Percentiles rank a stretch among this genome's conserved stretches.
These are phyloP conservation scores for Aspergillus sergii DNA, from an alignment of 2,329 filamentous ascomycete species.

Conservation along the genomic window DNA sequence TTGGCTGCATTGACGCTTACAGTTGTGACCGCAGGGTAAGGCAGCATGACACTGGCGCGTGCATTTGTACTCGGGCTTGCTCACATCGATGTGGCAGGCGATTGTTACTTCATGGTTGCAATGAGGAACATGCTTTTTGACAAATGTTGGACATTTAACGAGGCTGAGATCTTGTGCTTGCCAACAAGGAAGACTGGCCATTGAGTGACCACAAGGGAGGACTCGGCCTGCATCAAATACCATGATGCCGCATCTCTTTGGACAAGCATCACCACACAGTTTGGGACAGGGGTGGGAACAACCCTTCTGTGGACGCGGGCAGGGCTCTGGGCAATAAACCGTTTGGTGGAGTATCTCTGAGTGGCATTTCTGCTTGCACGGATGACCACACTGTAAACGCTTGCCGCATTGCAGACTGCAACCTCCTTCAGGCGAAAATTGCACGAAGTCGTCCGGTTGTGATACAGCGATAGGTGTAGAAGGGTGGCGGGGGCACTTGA, in stretches of 20 bases:
- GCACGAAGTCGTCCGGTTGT: slow-evolving; percentile 60
- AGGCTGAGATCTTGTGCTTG: slow-evolving; percentile 46
- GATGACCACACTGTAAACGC: slow-evolving; percentile 49
- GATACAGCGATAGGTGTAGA: slow-evolving; percentile 54
- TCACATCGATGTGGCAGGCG: slow-evolving; percentile 55
- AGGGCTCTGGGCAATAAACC: slow-evolving; percentile 46
- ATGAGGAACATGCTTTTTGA: slow-evolving; percentile 53
- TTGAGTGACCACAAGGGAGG: slow-evolving; percentile 35
- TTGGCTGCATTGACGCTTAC: slow-evolving; percentile 50
- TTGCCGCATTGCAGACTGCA: slow-evolving; percentile 55
- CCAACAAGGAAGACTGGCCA: slow-evolving; percentile 35
- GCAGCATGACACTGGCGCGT: slow-evolving; percentile 46
- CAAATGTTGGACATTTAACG: slow-evolving; percentile 53
- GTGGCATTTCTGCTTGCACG: slow-evolving; percentile 50
- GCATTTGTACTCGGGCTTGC: slow-evolving; percentile 50
- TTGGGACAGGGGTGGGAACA: slow-evolving; percentile 48
- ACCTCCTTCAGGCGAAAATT: slow-evolving; percentile 63
- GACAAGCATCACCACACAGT: slow-evolving; percentile 46
- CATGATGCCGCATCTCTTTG: slow-evolving; percentile 30
- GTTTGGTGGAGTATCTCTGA: slow-evolving; percentile 45
- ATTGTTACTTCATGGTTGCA: slow-evolving; percentile 60
- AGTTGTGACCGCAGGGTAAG: slow-evolving; percentile 63
- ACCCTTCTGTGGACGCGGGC: slow-evolving; percentile 34
- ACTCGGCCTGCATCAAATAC: slow-evolving; percentile 5
- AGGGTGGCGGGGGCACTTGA: slow-evolving; percentile 65